Base-by-base conservation (phyloP, 164 flowering plant genomes). In the Tinospora cordifolia region DNA sequence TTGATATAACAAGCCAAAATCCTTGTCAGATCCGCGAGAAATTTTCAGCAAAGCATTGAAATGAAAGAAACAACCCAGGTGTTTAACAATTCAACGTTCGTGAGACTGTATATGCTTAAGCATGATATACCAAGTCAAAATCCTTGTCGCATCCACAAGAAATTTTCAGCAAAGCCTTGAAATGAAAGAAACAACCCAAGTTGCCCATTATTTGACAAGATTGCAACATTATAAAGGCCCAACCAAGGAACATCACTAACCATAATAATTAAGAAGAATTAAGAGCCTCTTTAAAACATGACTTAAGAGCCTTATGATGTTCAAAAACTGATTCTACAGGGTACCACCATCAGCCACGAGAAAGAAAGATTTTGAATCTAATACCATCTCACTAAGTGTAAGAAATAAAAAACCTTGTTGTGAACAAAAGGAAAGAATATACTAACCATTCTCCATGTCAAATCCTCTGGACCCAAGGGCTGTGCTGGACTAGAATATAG, bases 381-480 rank as follows among this genome's bases (percentile, higher is more conserved):
- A 41, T 41, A 41, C 11, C 46, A 41, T 41, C 46, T 41, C 11
- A 41, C 51, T 6, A 46, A 46, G 51, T 1, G 15, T 46, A n/a
- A 39, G 25, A 40, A 6, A 36, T n/a, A 25, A 1, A 11, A 63
- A 34, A 12, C 19, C 10, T 6, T 15, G 9, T 24, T 8, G 15
- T 66, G 6, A 7, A 27, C 12, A 26, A 12, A 39, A 15, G 2
- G 24, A 39, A 72, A 62, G 62, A 69, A 27, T 72, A 66, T 22
- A 76, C 87, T 77, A 59, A 94, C 97, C 98, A 94, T 90, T 89
- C 91, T 85, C 98, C 98, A 92, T 41, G 79, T 85, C 63, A 94
- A 82, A 79, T 90, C 98, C 83, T 94, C 97, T 1, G 98, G 90
- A 70, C 94, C 97, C 77, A 91, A 69, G 25, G 92, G 93, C 69